These are phyloP conservation scores for Inga leiocalycina DNA, from an alignment of 306 rosid genomes.

Conservation along the genomic window DNA sequence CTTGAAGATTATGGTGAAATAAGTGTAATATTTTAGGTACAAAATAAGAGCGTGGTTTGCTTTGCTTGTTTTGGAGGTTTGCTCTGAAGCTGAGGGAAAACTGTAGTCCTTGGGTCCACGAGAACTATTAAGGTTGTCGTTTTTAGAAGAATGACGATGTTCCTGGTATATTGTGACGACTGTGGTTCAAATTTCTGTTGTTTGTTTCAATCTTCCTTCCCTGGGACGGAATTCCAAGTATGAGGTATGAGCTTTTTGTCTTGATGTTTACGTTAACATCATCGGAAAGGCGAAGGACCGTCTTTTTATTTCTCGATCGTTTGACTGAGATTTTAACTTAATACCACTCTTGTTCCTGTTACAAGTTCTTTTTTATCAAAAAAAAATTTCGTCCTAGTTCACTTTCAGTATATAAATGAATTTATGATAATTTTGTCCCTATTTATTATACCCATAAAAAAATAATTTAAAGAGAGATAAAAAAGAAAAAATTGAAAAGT, in stretches of 20 bases:
- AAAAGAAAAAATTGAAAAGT: too few relatives aligned
- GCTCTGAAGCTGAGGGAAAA: background rate
- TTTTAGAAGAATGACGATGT: background rate
- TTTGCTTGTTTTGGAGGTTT: background rate
- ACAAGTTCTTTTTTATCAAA: too few relatives aligned
- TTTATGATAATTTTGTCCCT: too few relatives aligned
- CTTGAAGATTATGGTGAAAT: background rate
- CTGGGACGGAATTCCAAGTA: background rate
- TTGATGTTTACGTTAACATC: background rate
- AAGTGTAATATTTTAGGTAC: background rate
- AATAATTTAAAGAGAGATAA: too few relatives aligned
- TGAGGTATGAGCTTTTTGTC: background rate
- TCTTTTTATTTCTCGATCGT: too few relatives aligned
- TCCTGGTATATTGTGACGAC: background rate
- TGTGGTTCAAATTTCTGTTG: background rate
- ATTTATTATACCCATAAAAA: too few relatives aligned
- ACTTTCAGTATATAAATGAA: too few relatives aligned
- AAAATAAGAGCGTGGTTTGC: background rate
- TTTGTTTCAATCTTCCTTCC: background rate
- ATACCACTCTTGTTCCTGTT: too few relatives aligned
- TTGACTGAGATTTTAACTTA: too few relatives aligned
- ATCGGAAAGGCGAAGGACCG: too few relatives aligned
- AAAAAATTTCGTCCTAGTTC: too few relatives aligned
- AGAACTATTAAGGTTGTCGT: constrained; percentile 30
- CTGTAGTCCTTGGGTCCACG: background rate